These are phyloP conservation scores for Prorocentrum cordatum DNA, from an alignment of 169 alveolate genomes.

Conservation along the genomic window DNA sequence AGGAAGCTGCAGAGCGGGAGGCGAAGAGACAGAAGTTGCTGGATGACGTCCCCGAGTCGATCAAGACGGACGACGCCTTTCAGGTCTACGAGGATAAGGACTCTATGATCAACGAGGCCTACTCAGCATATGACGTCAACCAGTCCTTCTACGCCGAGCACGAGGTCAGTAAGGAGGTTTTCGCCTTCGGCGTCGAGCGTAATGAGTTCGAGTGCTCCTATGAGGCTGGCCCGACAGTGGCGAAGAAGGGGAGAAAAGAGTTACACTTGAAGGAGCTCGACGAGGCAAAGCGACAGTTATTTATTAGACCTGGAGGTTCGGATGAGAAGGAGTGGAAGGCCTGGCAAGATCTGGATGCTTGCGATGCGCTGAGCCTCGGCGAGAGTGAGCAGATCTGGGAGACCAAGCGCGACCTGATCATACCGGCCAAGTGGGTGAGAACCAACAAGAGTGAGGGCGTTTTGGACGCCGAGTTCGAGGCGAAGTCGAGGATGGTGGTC, in stretches of 20 bases:
- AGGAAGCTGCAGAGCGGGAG: too few relatives aligned
- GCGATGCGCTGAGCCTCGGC: background rate
- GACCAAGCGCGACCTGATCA: background rate
- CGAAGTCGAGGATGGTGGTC: background rate
- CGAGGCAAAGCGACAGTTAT: background rate
- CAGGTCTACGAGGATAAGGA: too few relatives aligned
- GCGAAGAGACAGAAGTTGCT: too few relatives aligned
- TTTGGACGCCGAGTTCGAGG: background rate
- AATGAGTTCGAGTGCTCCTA: too few relatives aligned
- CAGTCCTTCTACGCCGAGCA: too few relatives aligned
- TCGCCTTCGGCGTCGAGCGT: too few relatives aligned
- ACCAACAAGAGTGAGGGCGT: background rate
- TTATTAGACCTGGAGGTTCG: background rate
- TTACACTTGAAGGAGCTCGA: background rate
- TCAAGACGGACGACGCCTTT: too few relatives aligned
- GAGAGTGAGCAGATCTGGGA: background rate
- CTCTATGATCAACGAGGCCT: too few relatives aligned
- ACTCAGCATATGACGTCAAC: too few relatives aligned
- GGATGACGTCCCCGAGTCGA: too few relatives aligned
- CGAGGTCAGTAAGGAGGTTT: too few relatives aligned
- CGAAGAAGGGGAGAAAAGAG: constrained; percentile 21
- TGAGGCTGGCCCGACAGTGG: background rate
- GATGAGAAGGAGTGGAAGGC: background rate
- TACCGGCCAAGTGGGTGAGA: background rate
- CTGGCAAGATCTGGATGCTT: background rate